Evolutionary conservation across 441 rosid genomes (phyloP).

Genomic region (Gossypium davidsonii): DNA sequence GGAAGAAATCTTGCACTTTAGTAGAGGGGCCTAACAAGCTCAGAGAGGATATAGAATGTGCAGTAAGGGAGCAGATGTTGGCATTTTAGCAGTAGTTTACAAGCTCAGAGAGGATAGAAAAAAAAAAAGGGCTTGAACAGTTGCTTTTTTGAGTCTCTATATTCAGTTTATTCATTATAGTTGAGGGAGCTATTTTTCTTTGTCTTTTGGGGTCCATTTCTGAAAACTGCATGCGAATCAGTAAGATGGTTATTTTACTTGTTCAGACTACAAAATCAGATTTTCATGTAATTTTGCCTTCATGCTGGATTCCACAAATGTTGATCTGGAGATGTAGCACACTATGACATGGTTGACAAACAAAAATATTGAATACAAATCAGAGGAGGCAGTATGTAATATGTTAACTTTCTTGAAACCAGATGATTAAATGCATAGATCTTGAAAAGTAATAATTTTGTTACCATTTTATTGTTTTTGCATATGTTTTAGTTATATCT

Average conservation of each 20-base stretch:
- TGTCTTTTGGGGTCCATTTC: background rate
- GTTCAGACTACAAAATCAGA: background rate
- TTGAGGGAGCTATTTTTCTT: background rate
- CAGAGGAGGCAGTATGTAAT: background rate
- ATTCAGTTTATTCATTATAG: background rate
- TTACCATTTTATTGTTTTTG: background rate
- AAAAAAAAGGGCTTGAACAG: background rate
- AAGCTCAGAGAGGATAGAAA: background rate
- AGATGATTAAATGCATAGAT: background rate
- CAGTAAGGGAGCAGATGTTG: background rate
- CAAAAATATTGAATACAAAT: background rate
- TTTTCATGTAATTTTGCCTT: background rate
- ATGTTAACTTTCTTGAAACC: slow-evolving; percentile 1
- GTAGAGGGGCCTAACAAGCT: background rate
- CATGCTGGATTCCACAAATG: background rate
- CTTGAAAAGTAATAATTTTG: background rate
- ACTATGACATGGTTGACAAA: background rate
- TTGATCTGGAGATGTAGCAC: background rate
- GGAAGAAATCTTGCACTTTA: background rate
- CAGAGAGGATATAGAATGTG: background rate
- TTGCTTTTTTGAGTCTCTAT: background rate
- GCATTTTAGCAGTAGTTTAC: background rate
- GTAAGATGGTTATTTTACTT: background rate
- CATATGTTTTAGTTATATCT: background rate
- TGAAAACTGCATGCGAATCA: background rate